phyloP scores from a whole-genome alignment of 345 rosid genomes.

The Salix caprea region DNA sequence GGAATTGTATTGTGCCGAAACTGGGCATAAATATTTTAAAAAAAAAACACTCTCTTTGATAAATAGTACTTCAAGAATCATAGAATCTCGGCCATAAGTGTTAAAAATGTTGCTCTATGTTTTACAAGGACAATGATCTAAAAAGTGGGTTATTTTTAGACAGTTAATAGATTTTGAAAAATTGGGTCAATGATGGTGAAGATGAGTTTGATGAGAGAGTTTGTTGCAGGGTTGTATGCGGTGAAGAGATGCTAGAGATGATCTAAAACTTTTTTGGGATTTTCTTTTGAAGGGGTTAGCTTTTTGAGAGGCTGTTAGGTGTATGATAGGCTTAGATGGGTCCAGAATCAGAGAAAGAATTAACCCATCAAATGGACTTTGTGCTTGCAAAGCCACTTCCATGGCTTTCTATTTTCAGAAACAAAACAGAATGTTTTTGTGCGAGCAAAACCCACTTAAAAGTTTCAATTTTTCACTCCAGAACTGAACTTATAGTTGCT shows the following conservation, averaged over 20 bases:
- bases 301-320: background rate
- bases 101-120: background rate
- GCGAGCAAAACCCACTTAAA: no score
- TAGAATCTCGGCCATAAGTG: constrained; percentile 24
- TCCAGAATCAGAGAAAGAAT: background rate
- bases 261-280: background rate
- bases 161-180: background rate
- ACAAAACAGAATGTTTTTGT: no score
- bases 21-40: no score
- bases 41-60: background rate
- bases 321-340: background rate
- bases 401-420: no score
- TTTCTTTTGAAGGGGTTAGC: background rate
- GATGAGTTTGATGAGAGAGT: background rate
- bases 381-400: no score
- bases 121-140: background rate
- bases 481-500: no score
- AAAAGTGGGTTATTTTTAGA: background rate
- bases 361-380: constrained; percentile 13
- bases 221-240: background rate
- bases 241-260: background rate
- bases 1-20: no score
- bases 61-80: background rate
- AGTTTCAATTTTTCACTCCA: no score
- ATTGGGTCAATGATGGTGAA: background rate